phyloP scores from a whole-genome alignment of 768 basidiomycete species.

The Russula vinacea region DNA sequence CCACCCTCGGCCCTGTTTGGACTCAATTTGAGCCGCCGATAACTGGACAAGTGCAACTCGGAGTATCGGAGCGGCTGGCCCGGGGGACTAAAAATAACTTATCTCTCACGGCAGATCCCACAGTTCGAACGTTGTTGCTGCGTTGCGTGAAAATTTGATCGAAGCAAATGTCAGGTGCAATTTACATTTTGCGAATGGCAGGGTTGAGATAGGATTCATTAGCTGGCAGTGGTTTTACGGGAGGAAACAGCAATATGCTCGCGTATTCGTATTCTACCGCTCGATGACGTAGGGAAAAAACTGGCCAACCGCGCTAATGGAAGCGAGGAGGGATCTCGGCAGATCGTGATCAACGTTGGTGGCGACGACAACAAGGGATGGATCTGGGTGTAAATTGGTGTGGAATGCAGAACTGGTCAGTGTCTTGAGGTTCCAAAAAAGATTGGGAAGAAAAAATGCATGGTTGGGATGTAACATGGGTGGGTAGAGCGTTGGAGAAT shows the following conservation, averaged over 20 bases:
- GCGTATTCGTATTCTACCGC: background rate
- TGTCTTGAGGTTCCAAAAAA: background rate
- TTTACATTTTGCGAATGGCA: background rate
- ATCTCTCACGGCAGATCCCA: background rate
- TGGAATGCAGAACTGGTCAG: background rate
- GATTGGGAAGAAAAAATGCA: too few species aligned
- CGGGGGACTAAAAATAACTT: background rate
- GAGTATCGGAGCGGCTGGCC: conserved; percentile 7
- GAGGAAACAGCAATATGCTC: background rate
- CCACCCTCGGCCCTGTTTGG: conserved; percentile 7
- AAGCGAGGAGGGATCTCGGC: background rate
- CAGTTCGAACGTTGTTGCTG: background rate
- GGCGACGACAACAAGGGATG: background rate
- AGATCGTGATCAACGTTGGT: background rate
- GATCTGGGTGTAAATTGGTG: background rate
- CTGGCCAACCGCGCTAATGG: background rate
- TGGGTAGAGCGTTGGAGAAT: too few species aligned
- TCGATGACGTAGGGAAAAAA: background rate
- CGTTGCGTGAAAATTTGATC: background rate
- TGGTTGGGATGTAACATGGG: too few species aligned
- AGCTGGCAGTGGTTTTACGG: background rate
- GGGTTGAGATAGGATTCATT: background rate
- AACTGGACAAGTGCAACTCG: background rate
- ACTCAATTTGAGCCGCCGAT: background rate
- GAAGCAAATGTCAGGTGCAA: background rate